Evolutionary conservation across 352 stramenopile genomes (phyloP).

Genomic region (Phytophthora idaei): DNA sequence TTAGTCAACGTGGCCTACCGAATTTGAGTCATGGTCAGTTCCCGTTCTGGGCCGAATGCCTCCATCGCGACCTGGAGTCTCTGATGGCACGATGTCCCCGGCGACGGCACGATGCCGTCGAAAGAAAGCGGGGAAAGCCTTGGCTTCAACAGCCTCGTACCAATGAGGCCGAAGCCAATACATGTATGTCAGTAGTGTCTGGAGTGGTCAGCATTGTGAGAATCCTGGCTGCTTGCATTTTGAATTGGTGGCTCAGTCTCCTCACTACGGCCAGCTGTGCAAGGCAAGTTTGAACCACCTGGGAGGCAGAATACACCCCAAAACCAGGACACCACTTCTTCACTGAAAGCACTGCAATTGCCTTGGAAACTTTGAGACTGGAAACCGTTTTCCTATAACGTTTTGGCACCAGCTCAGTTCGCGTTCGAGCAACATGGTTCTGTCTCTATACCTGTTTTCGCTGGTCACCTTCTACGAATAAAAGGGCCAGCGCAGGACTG

Average conservation of each 20-base stretch:
- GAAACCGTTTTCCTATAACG: not conserved
- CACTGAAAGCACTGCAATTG: not conserved
- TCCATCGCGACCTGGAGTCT: not conserved
- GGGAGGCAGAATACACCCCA: not conserved
- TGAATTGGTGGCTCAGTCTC: not conserved
- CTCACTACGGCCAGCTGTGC: not conserved
- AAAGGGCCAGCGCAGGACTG: conserved; percentile 12
- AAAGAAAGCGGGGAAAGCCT: not conserved
- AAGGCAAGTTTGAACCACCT: conserved; percentile 1
- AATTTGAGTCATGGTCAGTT: conserved; percentile 7
- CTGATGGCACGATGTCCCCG: not conserved
- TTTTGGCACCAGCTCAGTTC: conserved; percentile 1
- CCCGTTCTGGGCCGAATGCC: conserved; percentile 7
- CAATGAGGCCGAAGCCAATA: not conserved
- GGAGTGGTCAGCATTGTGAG: not conserved
- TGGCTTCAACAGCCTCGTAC: not conserved
- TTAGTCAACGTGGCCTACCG: conserved; percentile 9
- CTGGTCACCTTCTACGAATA: conserved; percentile 22
- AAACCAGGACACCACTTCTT: not conserved
- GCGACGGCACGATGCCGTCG: not conserved
- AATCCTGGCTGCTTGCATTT: not conserved
- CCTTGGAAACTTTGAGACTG: not conserved
- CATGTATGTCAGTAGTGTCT: too few species aligned
- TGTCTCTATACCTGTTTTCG: conserved; percentile 13
- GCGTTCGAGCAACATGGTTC: conserved; percentile 1